Percentiles rank a stretch among this genome's conserved stretches.
Conservation (phyloP, 1,284 basidiomycete genomes). For the Heterobasidion occidentale region DNA sequence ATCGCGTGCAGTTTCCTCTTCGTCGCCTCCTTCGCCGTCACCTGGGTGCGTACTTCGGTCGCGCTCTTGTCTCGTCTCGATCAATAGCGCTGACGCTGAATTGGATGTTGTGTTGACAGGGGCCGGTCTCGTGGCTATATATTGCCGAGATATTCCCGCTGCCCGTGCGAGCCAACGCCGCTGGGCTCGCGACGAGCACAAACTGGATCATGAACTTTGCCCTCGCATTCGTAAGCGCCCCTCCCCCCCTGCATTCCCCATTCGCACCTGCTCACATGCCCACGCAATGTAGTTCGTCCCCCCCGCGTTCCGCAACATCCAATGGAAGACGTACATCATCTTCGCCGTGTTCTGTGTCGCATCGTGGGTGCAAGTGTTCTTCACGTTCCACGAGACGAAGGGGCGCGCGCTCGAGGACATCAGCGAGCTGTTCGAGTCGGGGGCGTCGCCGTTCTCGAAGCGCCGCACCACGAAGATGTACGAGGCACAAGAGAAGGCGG, state of each 20-base stretch:
- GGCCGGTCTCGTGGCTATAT: conserved; percentile 22
- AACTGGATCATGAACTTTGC: conserved; percentile 43
- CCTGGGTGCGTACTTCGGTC: not conserved
- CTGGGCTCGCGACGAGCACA: conserved; percentile 39
- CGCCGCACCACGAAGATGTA: not conserved
- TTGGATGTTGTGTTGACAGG: conserved; percentile 16
- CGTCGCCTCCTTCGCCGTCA: conserved; percentile 5
- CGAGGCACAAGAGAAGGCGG: not conserved
- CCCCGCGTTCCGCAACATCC: conserved; percentile 3
- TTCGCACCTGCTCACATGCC: not conserved
- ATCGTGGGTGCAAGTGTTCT: not conserved
- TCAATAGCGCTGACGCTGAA: conserved; percentile 7
- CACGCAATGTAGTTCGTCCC: conserved; percentile 2
- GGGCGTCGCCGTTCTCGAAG: not conserved
- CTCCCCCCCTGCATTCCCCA: not conserved
- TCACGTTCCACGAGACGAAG: conserved; percentile 8
- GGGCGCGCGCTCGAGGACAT: conserved; percentile 11
- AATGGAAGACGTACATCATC: conserved; percentile 8
- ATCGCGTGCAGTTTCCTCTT: conserved; percentile 19
- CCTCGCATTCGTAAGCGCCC: conserved; percentile 26
- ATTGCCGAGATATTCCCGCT: conserved; percentile 30
- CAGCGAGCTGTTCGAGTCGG: conserved; percentile 1
- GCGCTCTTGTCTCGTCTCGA: conserved; percentile 14
- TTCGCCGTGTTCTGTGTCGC: conserved; percentile 10
- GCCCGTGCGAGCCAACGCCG: conserved; percentile 37